phyloP scores from a whole-genome alignment of 768 basidiomycete species.

The Mycena olivaceomarginata region DNA sequence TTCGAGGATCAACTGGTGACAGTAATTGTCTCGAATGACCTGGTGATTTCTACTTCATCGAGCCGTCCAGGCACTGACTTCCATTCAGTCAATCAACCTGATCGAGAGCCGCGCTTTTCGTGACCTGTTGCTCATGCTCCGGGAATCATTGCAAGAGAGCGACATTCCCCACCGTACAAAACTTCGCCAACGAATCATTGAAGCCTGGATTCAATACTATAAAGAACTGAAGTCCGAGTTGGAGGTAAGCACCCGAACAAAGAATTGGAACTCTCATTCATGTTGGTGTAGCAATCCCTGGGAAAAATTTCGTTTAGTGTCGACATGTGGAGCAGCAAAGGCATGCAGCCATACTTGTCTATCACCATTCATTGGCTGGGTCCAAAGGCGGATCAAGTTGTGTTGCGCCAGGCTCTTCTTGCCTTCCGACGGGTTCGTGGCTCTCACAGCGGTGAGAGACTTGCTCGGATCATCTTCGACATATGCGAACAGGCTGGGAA shows the following conservation, averaged over 20 bases:
- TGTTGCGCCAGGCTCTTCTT: conserved; percentile 9
- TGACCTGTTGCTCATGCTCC: conserved; percentile 11
- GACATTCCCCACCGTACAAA: conserved; percentile 11
- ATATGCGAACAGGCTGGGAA: conserved; percentile 2
- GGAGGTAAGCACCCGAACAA: not conserved
- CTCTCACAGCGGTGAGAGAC: conserved; percentile 16
- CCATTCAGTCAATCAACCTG: conserved; percentile 19
- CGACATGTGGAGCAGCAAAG: conserved; percentile 16
- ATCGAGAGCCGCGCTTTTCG: conserved; percentile 22
- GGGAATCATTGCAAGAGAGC: conserved; percentile 9
- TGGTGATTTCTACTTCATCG: not conserved
- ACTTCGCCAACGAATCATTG: not conserved
- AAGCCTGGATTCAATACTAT: not conserved
- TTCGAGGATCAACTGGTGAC: not conserved
- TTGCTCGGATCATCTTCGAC: conserved; percentile 14
- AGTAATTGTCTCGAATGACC: not conserved
- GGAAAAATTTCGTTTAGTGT: not conserved
- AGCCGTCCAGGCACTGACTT: not conserved
- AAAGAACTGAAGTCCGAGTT: not conserved
- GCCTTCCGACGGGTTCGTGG: conserved; percentile 13
- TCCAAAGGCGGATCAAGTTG: not conserved
- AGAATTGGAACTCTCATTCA: not conserved
- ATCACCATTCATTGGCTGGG: conserved; percentile 16
- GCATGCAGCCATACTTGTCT: conserved; percentile 17
- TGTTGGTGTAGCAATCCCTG: not conserved